Percentiles rank a stretch among this genome's conserved stretches.
These are phyloP conservation scores for Pharus latifolius DNA, from an alignment of 176 grass and related monocot species.

Conservation along the genomic window DNA sequence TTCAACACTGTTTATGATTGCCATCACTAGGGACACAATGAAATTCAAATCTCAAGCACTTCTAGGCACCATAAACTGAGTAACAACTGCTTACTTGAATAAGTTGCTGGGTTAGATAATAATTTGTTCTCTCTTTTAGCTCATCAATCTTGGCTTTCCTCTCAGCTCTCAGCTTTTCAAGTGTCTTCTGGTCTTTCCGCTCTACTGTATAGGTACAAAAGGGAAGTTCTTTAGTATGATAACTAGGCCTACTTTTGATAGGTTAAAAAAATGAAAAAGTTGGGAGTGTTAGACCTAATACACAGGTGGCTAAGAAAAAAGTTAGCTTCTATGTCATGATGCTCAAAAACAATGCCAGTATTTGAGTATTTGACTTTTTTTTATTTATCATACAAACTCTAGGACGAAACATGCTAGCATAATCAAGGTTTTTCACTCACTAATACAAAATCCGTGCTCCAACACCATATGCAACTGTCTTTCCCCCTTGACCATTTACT, in stretches of 20 bases:
- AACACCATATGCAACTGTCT: too few species aligned
- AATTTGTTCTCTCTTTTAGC: constrained; percentile 97
- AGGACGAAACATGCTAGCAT: too few species aligned
- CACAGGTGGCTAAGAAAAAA: too few species aligned
- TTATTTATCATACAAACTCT: too few species aligned
- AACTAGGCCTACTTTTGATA: constrained; percentile 2
- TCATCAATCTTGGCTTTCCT: constrained; percentile 95
- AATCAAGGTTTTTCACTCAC: too few species aligned
- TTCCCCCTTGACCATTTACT: not conserved
- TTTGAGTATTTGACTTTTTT: too few species aligned
- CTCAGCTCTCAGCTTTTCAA: constrained; percentile 82
- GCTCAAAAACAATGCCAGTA: too few species aligned
- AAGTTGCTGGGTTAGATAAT: constrained; percentile 90
- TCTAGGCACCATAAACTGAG: not conserved
- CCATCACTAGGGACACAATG: not conserved
- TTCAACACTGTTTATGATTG: not conserved
- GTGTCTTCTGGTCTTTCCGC: constrained; percentile 72
- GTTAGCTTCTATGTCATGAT: too few species aligned
- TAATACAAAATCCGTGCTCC: too few species aligned
- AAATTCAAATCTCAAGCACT: constrained; percentile 8
- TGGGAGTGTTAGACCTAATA: too few species aligned
- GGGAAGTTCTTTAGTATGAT: not conserved
- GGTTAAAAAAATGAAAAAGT: too few species aligned
- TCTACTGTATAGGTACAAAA: constrained; percentile 32
- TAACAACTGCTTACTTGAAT: constrained; percentile 57